phyloP scores from a whole-genome alignment of 176 grass and related monocot genomes.

The Chloris gayana region DNA sequence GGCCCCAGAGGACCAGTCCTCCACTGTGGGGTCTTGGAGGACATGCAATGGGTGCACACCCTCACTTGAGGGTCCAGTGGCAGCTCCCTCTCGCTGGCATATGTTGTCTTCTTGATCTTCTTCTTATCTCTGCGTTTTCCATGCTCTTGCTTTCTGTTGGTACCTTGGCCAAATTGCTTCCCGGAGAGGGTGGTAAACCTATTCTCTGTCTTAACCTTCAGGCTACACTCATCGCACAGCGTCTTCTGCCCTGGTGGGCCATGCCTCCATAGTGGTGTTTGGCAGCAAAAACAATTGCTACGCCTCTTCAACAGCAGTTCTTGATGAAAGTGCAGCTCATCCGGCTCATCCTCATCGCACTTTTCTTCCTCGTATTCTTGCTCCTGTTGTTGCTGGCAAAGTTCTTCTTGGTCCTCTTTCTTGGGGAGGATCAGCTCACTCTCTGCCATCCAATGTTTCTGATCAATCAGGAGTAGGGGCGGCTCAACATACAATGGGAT shows the following conservation, averaged over 20 bases:
- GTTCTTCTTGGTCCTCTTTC: slow-evolving; percentile 58
- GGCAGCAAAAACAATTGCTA: slow-evolving; percentile 68
- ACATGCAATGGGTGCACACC: slow-evolving; percentile 82
- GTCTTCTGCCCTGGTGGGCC: slow-evolving; percentile 60
- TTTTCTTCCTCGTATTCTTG: slow-evolving; percentile 31
- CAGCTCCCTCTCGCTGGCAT: slow-evolving; percentile 24
- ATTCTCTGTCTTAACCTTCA: slow-evolving; percentile 70
- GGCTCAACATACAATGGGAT: slow-evolving; percentile 47
- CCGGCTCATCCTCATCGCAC: slow-evolving; percentile 2
- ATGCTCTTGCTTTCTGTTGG: slow-evolving; percentile 28
- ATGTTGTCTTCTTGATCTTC: slow-evolving; percentile 33
- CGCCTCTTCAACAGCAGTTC: slow-evolving; percentile 61
- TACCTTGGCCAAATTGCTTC: slow-evolving; percentile 38
- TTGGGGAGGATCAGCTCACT: slow-evolving; percentile 87
- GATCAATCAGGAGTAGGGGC: slow-evolving; percentile 59
- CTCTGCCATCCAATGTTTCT: slow-evolving; percentile 86
- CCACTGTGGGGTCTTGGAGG: slow-evolving; percentile 84
- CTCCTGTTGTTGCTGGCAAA: slow-evolving; percentile 34
- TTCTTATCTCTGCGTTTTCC: slow-evolving; percentile 35
- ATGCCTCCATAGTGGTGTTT: slow-evolving; percentile 74
- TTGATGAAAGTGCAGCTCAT: slow-evolving; percentile 29
- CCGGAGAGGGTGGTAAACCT: slow-evolving; percentile 25
- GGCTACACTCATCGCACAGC: slow-evolving; percentile 68
- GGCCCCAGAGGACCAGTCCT: slow-evolving; percentile 68
- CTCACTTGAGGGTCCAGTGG: slow-evolving; percentile 29